Conservation (phyloP, 106 monocot genomes). For the Acanthochlamys bracteata region DNA sequence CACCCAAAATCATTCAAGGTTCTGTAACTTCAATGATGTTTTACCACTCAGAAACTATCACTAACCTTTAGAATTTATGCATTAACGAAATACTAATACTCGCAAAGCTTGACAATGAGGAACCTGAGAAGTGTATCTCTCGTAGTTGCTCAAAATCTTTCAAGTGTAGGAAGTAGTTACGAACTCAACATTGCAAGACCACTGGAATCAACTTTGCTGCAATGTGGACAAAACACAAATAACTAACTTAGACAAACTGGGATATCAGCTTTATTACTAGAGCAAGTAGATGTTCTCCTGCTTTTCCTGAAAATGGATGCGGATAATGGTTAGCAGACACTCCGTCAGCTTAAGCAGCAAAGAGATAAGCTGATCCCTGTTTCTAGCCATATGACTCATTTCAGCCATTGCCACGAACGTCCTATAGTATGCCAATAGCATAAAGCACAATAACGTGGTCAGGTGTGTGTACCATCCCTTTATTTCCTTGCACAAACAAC, state of each 20-base stretch:
- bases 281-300: conserved; percentile 20
- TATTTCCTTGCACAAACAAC: too few species aligned
- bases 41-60: too few species aligned
- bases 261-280: neutral
- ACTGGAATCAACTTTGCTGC: conserved; percentile 31
- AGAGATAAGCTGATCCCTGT: conserved; percentile 57
- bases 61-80: neutral
- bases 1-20: too few species aligned
- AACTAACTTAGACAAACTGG: neutral
- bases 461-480: too few species aligned
- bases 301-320: conserved; percentile 81
- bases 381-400: conserved; percentile 73
- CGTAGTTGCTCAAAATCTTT: conserved; percentile 64
- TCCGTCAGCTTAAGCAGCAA: conserved; percentile 76
- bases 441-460: too few species aligned
- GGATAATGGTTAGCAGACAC: conserved; percentile 55
- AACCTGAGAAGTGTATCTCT: conserved; percentile 34
- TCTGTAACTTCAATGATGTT: too few species aligned
- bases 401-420: conserved; percentile 90
- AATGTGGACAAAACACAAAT: conserved; percentile 3
- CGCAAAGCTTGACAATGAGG: neutral
- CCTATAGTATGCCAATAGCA: conserved; percentile 27
- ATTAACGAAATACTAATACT: neutral
- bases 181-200: conserved; percentile 48
- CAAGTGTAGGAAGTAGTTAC: conserved; percentile 55